Evolutionary conservation across 345 rosid species (phyloP).

Genomic region (Eucalyptus coolabah): DNA sequence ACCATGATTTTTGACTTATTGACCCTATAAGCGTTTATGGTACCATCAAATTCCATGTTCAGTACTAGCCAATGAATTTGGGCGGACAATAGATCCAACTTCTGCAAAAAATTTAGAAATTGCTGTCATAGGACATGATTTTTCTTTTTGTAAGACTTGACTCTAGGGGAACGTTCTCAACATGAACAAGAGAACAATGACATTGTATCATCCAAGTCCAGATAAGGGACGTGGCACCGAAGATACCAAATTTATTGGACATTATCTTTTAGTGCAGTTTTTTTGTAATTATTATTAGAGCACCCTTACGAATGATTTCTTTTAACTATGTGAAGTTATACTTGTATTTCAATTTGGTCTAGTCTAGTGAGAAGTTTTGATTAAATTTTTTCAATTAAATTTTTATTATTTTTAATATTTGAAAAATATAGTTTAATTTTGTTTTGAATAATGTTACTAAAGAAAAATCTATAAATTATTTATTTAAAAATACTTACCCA

Average conservation of each 20-base stretch:
- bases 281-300: accelerated
- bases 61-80: neutral
- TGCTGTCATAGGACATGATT: accelerated
- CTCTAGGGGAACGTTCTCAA: neutral
- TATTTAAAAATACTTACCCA: neutral
- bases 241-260: accelerated
- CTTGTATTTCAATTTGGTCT: neutral
- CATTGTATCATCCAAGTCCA: accelerated
- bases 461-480: neutral
- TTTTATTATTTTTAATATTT: no score
- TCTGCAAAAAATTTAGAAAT: accelerated
- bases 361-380: accelerated
- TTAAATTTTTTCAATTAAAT: neutral
- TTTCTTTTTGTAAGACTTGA: accelerated
- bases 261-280: neutral
- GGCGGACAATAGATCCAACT: neutral
- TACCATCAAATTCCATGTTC: neutral
- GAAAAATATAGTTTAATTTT: no score
- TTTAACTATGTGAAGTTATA: neutral
- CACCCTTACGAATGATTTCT: accelerated
- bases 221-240: accelerated
- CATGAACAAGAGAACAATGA: neutral
- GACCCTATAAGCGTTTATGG: accelerated
- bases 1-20: accelerated
- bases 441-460: neutral